A percentile compares a stretch with the other conserved stretches of the same genome.
These are phyloP conservation scores for Podospora comata DNA, from an alignment of 495 filamentous ascomycete species.

Conservation along the genomic window DNA sequence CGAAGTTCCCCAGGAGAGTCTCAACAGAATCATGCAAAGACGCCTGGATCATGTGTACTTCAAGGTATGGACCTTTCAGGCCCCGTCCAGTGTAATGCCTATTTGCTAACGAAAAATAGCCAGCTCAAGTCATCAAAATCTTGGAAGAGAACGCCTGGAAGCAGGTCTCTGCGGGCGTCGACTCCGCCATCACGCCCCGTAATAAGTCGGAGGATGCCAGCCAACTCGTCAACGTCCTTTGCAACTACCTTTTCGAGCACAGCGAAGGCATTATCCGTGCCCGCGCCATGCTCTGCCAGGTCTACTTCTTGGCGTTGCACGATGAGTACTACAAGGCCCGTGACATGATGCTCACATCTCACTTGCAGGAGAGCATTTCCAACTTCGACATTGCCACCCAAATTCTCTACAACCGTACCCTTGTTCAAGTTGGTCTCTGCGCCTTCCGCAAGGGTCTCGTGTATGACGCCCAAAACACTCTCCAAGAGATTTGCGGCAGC, in stretches of 20 bases:
- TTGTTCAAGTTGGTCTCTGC: constrained; percentile 96
- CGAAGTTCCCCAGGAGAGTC: constrained; percentile 70
- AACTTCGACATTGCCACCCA: constrained; percentile 95
- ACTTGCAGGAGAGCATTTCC: constrained; percentile 90
- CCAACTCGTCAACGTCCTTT: constrained; percentile 78
- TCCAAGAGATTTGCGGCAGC: constrained; percentile 96
- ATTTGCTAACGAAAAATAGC: constrained; percentile 49
- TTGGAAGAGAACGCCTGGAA: constrained; percentile 93
- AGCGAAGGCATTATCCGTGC: constrained; percentile 94
- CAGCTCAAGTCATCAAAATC: constrained; percentile 85
- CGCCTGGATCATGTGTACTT: constrained; percentile 97
- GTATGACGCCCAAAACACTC: constrained; percentile 93
- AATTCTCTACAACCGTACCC: constrained; percentile 96
- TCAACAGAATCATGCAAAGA: constrained; percentile 90
- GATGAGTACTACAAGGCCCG: constrained; percentile 96
- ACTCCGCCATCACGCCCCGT: constrained; percentile 79
- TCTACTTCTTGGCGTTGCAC: constrained; percentile 96
- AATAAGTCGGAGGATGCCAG: constrained; percentile 59
- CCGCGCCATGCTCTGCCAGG: constrained; percentile 95
- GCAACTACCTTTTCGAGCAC: constrained; percentile 90
- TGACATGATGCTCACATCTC: constrained; percentile 99
- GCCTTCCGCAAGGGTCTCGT: constrained; percentile 95
- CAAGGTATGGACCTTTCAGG: constrained; percentile 58
- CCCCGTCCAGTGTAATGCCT: background rate
- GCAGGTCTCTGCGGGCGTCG: constrained; percentile 63